Evolutionary conservation across 2,329 filamentous ascomycete species (phyloP).

Genomic region (Penicillium sp.): DNA sequence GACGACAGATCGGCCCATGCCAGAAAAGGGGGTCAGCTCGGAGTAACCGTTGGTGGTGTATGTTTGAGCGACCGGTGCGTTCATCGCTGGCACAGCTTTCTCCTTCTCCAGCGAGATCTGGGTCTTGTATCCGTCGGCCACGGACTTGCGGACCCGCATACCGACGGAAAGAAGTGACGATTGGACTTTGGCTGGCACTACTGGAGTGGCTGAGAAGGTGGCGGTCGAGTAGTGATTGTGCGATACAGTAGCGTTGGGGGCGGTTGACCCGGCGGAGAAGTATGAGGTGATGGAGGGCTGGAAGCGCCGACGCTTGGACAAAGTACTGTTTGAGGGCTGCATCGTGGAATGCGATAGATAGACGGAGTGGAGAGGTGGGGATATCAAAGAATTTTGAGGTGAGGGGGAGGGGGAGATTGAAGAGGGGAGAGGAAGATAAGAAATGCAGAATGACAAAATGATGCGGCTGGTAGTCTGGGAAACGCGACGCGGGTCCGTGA

Average conservation of each 20-base stretch:
- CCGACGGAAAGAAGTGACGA: constrained; percentile 85
- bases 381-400: background rate
- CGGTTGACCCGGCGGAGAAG: constrained; percentile 28
- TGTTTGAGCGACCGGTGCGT: constrained; percentile 4
- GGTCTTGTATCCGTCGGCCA: constrained; percentile 93
- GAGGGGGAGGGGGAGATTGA: background rate
- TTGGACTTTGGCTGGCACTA: constrained; percentile 67
- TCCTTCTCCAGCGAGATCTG: constrained; percentile 29
- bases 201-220: constrained; percentile 46
- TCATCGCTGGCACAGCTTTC: constrained; percentile 11
- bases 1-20: constrained; percentile 65
- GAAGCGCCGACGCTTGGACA: constrained; percentile 47
- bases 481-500: background rate
- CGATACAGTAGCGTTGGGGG: constrained; percentile 24
- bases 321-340: constrained; percentile 15
- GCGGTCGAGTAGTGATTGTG: constrained; percentile 43
- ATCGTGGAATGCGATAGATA: constrained; percentile 1
- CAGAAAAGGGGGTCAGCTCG: constrained; percentile 79
- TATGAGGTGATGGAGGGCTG: constrained; percentile 45
- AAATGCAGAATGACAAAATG: constrained; percentile 2
- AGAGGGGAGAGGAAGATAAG: constrained; percentile 1
- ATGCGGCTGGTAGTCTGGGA: constrained; percentile 9
- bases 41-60: constrained; percentile 29
- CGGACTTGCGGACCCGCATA: constrained; percentile 90
- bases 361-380: background rate